These are phyloP conservation scores for Phaseolus coccineus DNA, from an alignment of 331 rosid genomes.

Conservation along the genomic window DNA sequence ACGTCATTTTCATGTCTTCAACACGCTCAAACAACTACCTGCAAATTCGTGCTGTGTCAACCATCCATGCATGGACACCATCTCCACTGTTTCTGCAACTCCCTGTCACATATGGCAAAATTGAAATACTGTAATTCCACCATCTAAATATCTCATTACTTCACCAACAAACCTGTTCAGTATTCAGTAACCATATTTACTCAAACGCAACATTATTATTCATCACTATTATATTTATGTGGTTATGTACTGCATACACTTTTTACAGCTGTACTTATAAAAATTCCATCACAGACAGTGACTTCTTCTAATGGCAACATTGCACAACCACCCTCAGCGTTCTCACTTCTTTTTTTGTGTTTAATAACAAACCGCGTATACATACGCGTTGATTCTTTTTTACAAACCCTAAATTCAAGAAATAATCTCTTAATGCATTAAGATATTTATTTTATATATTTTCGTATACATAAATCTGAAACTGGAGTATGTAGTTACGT, in stretches of 20 bases:
- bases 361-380: neutral
- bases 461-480: neutral
- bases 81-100: neutral
- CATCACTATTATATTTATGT: neutral
- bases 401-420: neutral
- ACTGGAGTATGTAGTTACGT: too few species aligned
- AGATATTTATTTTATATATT: neutral
- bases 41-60: constrained; percentile 14
- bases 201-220: neutral
- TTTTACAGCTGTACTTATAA: neutral
- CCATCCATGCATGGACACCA: constrained; percentile 14
- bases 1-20: constrained; percentile 28
- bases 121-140: neutral
- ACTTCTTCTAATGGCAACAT: neutral
- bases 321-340: neutral
- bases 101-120: neutral
- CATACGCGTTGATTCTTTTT: neutral
- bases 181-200: neutral
- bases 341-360: neutral
- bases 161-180: too few species aligned
- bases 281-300: neutral
- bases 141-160: neutral
- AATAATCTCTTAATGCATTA: neutral
- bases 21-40: constrained; percentile 21
- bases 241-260: neutral